Conservation (phyloP, 2,329 filamentous ascomycete species). For the Rachicladosporium sp. region DNA sequence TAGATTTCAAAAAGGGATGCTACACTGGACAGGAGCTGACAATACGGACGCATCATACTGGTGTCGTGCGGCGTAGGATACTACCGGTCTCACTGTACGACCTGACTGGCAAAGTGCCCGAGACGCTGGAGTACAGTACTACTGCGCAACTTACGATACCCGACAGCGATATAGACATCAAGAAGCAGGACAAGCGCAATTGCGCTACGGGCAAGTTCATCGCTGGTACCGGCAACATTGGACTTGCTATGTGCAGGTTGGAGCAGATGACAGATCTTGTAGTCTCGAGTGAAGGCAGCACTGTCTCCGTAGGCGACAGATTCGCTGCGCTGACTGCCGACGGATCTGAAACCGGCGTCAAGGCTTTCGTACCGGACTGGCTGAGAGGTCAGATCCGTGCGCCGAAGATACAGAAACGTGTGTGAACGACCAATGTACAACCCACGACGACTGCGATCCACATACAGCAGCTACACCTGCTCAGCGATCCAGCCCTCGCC, state of each 20-base stretch:
- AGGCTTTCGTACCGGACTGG: conserved; percentile 73
- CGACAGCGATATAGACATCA: conserved; percentile 36
- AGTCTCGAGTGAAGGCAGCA: conserved; percentile 54
- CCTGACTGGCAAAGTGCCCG: conserved; percentile 27
- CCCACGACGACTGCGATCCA: background rate
- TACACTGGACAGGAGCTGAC: conserved; percentile 96
- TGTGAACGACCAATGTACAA: conserved; percentile 6
- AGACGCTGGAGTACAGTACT: conserved; percentile 36
- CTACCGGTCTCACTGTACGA: conserved; percentile 66
- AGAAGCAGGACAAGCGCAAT: conserved; percentile 38
- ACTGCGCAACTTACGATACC: conserved; percentile 10
- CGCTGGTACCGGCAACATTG: conserved; percentile 68
- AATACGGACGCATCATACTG: conserved; percentile 86
- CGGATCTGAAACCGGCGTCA: conserved; percentile 22
- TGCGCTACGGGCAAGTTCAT: conserved; percentile 74
- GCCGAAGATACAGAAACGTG: conserved; percentile 27
- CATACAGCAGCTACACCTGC: background rate
- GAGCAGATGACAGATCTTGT: conserved; percentile 79
- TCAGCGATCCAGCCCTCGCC: conserved; percentile 11
- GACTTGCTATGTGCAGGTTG: conserved; percentile 72
- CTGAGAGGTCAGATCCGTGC: conserved; percentile 33
- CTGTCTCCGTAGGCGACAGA: conserved; percentile 44
- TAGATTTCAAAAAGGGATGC: conserved; percentile 93
- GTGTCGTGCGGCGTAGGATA: conserved; percentile 82
- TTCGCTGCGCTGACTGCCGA: conserved; percentile 27